Evolutionary conservation across 305 asterid species (phyloP).

Genomic region (Coffea humblotiana): DNA sequence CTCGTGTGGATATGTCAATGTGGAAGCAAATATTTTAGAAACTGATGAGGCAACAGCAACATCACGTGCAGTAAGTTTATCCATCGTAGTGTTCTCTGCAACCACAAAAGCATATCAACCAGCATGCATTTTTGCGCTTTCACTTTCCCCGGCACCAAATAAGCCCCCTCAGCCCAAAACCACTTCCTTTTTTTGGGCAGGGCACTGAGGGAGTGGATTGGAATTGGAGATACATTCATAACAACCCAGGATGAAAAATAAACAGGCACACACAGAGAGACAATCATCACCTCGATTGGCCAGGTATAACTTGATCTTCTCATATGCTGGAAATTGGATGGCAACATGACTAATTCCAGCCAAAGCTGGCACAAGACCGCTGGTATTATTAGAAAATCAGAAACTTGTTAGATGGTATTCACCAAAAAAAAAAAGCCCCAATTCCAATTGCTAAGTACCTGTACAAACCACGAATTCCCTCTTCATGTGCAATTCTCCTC

Average conservation of each 20-base stretch:
- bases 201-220: not conserved
- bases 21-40: constrained; percentile 87
- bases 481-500: constrained; percentile 71
- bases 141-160: not conserved
- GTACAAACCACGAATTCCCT: constrained; percentile 91
- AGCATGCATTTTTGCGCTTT: not conserved
- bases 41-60: constrained; percentile 93
- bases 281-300: constrained; percentile 57
- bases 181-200: not conserved
- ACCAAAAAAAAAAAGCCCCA: not conserved
- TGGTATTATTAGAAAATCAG: constrained; percentile 37
- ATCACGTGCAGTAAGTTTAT: constrained; percentile 68
- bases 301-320: constrained; percentile 73
- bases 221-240: not conserved
- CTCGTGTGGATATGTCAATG: constrained; percentile 98
- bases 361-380: constrained; percentile 97
- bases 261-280: not conserved
- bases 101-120: constrained; percentile 24
- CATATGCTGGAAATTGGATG: constrained; percentile 89
- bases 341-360: constrained; percentile 95
- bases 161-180: not conserved
- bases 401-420: not conserved
- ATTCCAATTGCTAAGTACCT: constrained; percentile 44
- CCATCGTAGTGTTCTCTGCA: constrained; percentile 66
- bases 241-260: not conserved